Base-by-base conservation (phyloP, 140 eudicot species). In the Bidens hawaiensis region DNA sequence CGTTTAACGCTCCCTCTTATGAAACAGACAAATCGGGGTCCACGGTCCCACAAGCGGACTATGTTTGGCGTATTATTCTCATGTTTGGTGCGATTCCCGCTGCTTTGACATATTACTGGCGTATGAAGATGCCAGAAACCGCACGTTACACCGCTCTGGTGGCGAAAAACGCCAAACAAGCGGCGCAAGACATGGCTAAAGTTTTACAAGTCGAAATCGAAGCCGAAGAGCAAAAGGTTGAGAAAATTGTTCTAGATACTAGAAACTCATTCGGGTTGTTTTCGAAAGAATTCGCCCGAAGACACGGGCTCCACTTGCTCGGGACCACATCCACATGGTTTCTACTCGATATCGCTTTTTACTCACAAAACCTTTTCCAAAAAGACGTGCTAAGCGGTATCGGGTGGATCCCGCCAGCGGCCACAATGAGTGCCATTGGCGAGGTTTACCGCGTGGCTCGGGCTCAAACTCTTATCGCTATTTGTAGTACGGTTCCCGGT, bases 311-410 rank as follows among this genome's bases (percentile, higher is more conserved):
- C 5, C 95, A 79, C 64, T 55, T 87, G 46, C 56, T 87, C 1
- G 95, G 95, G 9, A 87, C 95, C 28, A 65, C 78, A 2, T 40
- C 63, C 21, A 83, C 91, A 0, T 86, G 95, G 95, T 86, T 86
- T 63, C 60, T 86, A 17, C 77, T 86, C 1, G 95, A 86, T 49
- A 83, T 86, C 23, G 95, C 90, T 1, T 86, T 82, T 42, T 86
- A 86, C 33, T 80, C 88, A 31, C 76, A 84, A 17, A 87, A 87
- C 51, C 88, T 87, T 3, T 87, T 87, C 79, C 95, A 87, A 14
- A 87, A 87, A 47, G 91, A 87, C 19, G 59, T 87, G 4, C 81
- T 77, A 52, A 70, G 63, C 18, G 76, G 78, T 0, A 50, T 87
- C 18, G 91, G 88, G 1, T 87, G 95, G 91, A 73, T 87, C 63